Base-by-base conservation (phyloP, 306 rosid species). In the Dryas octopetala region DNA sequence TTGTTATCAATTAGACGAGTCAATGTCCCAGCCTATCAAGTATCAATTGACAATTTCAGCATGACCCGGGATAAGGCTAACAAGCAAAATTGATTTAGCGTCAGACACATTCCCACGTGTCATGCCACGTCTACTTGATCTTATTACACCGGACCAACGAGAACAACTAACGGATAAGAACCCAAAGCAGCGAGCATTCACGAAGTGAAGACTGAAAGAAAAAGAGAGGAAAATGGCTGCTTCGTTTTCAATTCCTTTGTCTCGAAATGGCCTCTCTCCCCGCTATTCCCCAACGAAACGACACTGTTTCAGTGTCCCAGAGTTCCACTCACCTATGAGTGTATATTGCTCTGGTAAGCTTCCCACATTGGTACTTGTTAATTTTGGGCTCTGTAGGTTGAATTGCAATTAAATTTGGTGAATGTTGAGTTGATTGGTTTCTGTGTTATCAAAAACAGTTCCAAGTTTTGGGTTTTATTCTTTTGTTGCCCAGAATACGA, bases 281-380 rank as follows among this genome's bases (percentile, higher is more conserved):
- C 86, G 67, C 71, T 74, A 60, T 80, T 73, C n/a, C 74, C 45
- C 78, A 23, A 40, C 85, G 17, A 93, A 77, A 75, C 90, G 75
- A 55, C 76, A 76, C 2, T 41, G n/a, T 46, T 70, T 82, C 49
- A 9, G 76, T 57, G 45, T 68, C 65, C 63, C 82, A 14, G 43
- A 61, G 1, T 15, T 84, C 54, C 78, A 26, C 64, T 43, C 78
- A 3, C 48, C 77, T 43, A 9, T 72, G 72, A 86, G 53, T 49
- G 76, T 87, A 49, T 76, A 73, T 73, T 89, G 91, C 86, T 87
- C 90, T 14, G 92, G 97, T 88, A 58, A 61, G 62, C 16, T 5
- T 48, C 11, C 6, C 14, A 11, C 47, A 3, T 4, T 23, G 43
- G 5, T 43, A 13, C n/a, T 54, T 61, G 70, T 44, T 46, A 7